These are phyloP conservation scores for Chaetomiaceae sp. DNA, from an alignment of 2,329 filamentous ascomycete genomes.

Conservation along the genomic window DNA sequence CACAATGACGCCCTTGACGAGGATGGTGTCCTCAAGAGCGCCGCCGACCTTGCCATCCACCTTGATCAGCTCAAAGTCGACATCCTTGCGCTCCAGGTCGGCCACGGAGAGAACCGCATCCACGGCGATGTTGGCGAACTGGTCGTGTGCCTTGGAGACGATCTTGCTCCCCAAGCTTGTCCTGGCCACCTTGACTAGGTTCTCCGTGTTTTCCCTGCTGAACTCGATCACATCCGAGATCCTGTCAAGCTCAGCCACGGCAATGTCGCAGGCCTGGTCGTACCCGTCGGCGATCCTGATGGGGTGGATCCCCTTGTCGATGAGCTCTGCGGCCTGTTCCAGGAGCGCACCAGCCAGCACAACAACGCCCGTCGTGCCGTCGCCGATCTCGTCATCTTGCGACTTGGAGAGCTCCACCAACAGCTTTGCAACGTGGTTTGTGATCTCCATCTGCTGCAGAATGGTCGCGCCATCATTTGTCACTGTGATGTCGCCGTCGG, in stretches of 20 bases:
- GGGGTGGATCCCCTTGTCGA: slow-evolving; percentile 99
- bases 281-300: slow-evolving; percentile 98
- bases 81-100: slow-evolving; percentile 91
- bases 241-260: slow-evolving; percentile 83
- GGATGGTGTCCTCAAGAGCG: slow-evolving; percentile 82
- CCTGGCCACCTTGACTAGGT: slow-evolving; percentile 90
- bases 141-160: slow-evolving; percentile 96
- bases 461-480: slow-evolving; percentile 99
- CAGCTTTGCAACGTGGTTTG: slow-evolving; percentile 96
- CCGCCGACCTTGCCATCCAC: slow-evolving; percentile 98
- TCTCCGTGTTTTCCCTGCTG: slow-evolving; percentile 70
- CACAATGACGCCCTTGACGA: slow-evolving; percentile 96
- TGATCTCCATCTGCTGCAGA: slow-evolving; percentile 96
- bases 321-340: slow-evolving; percentile 94
- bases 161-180: slow-evolving; percentile 98
- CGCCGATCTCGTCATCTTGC: slow-evolving; percentile 97
- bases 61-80: slow-evolving; percentile 99
- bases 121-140: slow-evolving; percentile 95
- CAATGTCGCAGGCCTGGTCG: slow-evolving; percentile 95
- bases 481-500: slow-evolving; percentile 97
- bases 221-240: slow-evolving; percentile 93
- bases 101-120: slow-evolving; percentile 96
- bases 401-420: slow-evolving; percentile 97
- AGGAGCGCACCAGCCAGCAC: slow-evolving; percentile 91
- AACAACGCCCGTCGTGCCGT: slow-evolving; percentile 96